Evolutionary conservation across 2,329 filamentous ascomycete species (phyloP).

Genomic region (Curvularia spicifera): DNA sequence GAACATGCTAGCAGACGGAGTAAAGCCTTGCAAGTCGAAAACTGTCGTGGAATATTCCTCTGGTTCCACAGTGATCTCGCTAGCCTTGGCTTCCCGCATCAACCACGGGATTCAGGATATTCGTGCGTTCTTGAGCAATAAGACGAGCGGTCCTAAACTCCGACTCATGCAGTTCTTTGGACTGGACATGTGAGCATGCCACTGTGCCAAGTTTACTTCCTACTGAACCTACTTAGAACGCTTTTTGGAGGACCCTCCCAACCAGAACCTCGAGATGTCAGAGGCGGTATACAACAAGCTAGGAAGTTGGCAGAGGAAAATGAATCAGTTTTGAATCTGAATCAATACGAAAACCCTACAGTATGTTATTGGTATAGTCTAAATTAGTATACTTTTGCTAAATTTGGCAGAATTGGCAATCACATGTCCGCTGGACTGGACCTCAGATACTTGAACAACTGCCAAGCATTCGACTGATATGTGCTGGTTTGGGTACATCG

Average conservation of each 20-base stretch:
- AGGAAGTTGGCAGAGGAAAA: conserved; percentile 40
- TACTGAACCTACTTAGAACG: not conserved
- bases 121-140: conserved; percentile 30
- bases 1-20: conserved; percentile 28
- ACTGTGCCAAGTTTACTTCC: not conserved
- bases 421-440: conserved; percentile 65
- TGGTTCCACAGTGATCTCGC: conserved; percentile 31
- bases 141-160: conserved; percentile 27
- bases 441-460: conserved; percentile 64
- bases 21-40: conserved; percentile 21
- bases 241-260: conserved; percentile 62
- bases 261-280: conserved; percentile 27
- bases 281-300: conserved; percentile 30
- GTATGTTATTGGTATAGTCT: conserved; percentile 8
- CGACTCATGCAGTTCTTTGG: conserved; percentile 34
- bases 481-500: conserved; percentile 64
- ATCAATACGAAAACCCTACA: conserved; percentile 63
- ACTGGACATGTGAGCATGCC: conserved; percentile 23
- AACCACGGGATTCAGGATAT: conserved; percentile 28
- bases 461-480: conserved; percentile 63
- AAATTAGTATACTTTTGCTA: not conserved
- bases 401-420: conserved; percentile 56
- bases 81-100: conserved; percentile 30
- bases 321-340: conserved; percentile 58
- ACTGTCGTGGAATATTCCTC: conserved; percentile 32